Evolutionary conservation across 2,329 filamentous ascomycete species (phyloP).

Genomic region (Aureobasidium subglaciale): DNA sequence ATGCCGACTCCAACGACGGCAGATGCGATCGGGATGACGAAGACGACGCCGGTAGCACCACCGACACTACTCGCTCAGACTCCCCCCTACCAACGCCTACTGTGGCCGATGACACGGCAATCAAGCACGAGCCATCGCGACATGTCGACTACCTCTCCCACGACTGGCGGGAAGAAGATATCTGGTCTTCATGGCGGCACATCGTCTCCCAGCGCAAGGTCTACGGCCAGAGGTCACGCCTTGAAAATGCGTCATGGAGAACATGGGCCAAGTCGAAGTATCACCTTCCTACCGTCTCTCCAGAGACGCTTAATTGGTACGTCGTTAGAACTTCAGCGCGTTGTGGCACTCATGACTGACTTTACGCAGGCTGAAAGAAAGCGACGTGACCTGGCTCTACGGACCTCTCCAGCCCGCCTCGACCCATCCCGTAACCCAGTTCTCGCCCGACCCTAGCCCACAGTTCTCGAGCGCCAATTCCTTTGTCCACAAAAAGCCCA

Average conservation of each 20-base stretch:
- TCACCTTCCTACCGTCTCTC: slow-evolving; percentile 76
- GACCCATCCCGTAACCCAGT: slow-evolving; percentile 45
- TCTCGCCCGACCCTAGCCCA: slow-evolving; percentile 45
- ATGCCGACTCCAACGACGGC: slow-evolving; percentile 29
- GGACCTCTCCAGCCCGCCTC: slow-evolving; percentile 76
- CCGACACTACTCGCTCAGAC: slow-evolving; percentile 51
- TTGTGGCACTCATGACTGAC: slow-evolving; percentile 25
- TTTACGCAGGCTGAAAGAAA: slow-evolving; percentile 76
- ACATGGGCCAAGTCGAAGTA: slow-evolving; percentile 94
- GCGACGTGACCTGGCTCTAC: slow-evolving; percentile 95
- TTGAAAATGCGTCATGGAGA: slow-evolving; percentile 96
- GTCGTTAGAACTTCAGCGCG: slow-evolving; percentile 28
- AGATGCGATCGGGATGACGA: slow-evolving; percentile 32
- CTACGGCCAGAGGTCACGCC: slow-evolving; percentile 70
- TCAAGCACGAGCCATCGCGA: slow-evolving; percentile 67
- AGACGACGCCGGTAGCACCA: slow-evolving; percentile 42
- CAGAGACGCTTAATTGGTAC: slow-evolving; percentile 89
- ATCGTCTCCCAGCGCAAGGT: slow-evolving; percentile 72
- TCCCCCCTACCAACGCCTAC: slow-evolving; percentile 51
- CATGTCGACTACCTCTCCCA: slow-evolving; percentile 96
- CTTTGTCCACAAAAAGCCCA: slow-evolving; percentile 76
- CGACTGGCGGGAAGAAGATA: slow-evolving; percentile 90
- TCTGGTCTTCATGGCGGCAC: slow-evolving; percentile 95
- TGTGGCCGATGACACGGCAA: slow-evolving; percentile 72
- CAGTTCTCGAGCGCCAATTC: slow-evolving; percentile 57